Conservation (phyloP, 1,284 basidiomycete genomes). For the Agroathelia rolfsii region DNA sequence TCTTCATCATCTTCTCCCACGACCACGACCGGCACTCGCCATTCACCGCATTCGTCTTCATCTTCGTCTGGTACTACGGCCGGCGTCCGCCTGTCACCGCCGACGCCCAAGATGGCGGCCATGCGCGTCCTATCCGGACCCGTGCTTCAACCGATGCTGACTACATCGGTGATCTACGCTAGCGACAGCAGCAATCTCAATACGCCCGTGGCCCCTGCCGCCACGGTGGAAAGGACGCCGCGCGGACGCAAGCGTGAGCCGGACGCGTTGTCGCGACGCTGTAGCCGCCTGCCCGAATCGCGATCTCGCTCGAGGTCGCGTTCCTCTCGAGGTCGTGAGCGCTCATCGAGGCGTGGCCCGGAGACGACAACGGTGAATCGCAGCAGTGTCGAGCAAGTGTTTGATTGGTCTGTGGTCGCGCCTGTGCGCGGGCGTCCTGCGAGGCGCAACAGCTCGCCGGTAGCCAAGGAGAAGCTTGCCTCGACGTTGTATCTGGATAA, state of each 20-base stretch:
- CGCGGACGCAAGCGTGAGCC: constrained; percentile 39
- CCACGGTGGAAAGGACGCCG: constrained; percentile 27
- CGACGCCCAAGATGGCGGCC: constrained; percentile 41
- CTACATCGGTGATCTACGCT: constrained; percentile 1
- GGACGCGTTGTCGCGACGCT: constrained; percentile 21
- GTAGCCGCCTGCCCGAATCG: constrained; percentile 20
- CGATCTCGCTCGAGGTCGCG: constrained; percentile 28
- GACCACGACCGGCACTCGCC: constrained; percentile 24
- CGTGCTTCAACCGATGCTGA: constrained; percentile 12
- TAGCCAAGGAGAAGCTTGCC: constrained; percentile 29
- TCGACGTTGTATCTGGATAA: constrained; percentile 21
- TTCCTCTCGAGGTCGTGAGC: constrained; percentile 5
- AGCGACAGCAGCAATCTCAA: too few species aligned
- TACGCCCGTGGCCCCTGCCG: constrained; percentile 13
- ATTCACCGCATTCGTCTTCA: constrained; percentile 23
- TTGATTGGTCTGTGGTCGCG: constrained; percentile 27
- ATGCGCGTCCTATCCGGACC: constrained; percentile 17
- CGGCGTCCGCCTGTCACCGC: constrained; percentile 38
- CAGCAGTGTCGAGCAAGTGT: constrained; percentile 25
- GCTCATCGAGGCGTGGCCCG: constrained; percentile 19
- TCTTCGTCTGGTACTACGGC: constrained; percentile 40
- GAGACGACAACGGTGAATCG: too few species aligned
- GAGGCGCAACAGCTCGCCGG: constrained; percentile 41
- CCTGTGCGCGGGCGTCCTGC: constrained; percentile 34
- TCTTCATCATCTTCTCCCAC: constrained; percentile 30